Evolutionary conservation across 345 rosid genomes (phyloP), one percentile per base, ranked within the genome.

Genomic region (Eucalyptus cladocalyx): DNA sequence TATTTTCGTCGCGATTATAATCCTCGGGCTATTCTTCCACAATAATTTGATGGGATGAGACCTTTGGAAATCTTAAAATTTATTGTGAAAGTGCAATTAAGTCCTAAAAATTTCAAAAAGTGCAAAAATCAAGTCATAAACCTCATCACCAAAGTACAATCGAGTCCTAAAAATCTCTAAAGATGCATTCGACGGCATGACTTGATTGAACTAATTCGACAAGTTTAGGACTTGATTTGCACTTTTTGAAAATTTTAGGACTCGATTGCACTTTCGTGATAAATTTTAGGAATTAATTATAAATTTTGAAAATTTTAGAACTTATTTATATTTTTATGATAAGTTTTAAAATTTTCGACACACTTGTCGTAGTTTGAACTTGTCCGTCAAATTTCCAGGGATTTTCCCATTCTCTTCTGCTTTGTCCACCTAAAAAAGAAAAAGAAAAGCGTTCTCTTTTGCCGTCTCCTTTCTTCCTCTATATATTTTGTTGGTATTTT

Each of bases 261-360:
- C 0, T 1, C 0, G 0, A 7, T 19, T 53, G 0, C 0, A 53
- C 10, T 7, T 53, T 53, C n/a, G n/a, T n/a, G n/a, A n/a, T n/a
- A n/a, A n/a, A n/a, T 7, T 53, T 51, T 53, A 53, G 0, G 4
- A 53, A 53, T 53, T 53, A 7, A 18, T 53, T 18, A 1, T 18
- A 51, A 6, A 18, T 18, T 53, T 53, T 18, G 9, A 51, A 51
- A 53, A 0, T 53, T 53, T 19, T 53, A 53, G 1, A 7, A 53
- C 9, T 7, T 7, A 18, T 51, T 51, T 51, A 18, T 6, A 18
- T 51, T 51, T 17, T 51, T 51, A 8, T 7, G 10, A 53, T 3
- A 7, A 53, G 2, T 53, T 53, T 53, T 53, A 53, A 53, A 9
- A 53, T 19, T 53, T 53, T 8, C 2, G 0, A 7, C 4, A 7